phyloP scores from a whole-genome alignment of 371 early-diverging fungal genomes.

The Apophysomyces variabilis region DNA sequence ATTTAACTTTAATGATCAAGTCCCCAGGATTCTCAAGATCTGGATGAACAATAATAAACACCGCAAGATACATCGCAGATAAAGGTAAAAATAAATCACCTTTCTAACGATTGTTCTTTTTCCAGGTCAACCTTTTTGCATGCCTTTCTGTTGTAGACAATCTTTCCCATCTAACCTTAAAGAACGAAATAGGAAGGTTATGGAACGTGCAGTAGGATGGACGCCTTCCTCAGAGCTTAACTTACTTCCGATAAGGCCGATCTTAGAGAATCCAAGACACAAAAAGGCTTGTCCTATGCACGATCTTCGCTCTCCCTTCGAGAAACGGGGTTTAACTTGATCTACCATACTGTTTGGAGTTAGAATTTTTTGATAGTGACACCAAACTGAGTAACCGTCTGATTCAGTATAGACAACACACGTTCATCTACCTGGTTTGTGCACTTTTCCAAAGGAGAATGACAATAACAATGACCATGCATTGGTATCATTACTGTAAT shows the following conservation, averaged over 20 bases:
- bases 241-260: not conserved
- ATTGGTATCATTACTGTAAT: not conserved
- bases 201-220: too few species aligned
- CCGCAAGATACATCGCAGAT: too few species aligned
- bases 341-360: conserved; percentile 1
- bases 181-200: too few species aligned
- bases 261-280: not conserved
- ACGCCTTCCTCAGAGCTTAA: too few species aligned
- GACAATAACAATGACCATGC: not conserved
- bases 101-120: not conserved
- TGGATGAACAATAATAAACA: too few species aligned
- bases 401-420: conserved; percentile 2
- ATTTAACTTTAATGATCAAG: too few species aligned
- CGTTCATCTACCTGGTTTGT: conserved; percentile 8
- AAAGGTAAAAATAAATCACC: not conserved
- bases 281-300: not conserved
- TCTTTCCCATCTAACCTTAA: too few species aligned
- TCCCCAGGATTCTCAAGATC: too few species aligned
- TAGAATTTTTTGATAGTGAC: not conserved
- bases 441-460: not conserved
- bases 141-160: too few species aligned
- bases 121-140: not conserved
- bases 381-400: not conserved
- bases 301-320: not conserved
- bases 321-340: not conserved